Conservation (phyloP, 2,329 filamentous ascomycete genomes). For the Aspergillus fructus region DNA sequence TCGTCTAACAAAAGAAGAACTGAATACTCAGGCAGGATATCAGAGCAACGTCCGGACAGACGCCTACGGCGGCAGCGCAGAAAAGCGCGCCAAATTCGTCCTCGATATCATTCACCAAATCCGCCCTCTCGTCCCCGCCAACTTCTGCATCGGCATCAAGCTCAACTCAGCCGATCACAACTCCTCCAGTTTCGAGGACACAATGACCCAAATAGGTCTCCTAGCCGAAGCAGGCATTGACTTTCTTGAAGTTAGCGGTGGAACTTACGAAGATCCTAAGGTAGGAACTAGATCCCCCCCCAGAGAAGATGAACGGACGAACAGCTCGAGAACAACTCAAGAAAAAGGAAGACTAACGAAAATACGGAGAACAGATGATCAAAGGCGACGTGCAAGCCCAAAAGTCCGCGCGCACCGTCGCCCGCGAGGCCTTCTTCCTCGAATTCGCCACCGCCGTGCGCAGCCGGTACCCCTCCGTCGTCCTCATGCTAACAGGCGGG, state of each 20-base stretch:
- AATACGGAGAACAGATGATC: slow-evolving; percentile 34
- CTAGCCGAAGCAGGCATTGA: slow-evolving; percentile 51
- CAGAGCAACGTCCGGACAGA: slow-evolving; percentile 51
- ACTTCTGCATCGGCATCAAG: slow-evolving; percentile 51
- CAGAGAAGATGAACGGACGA: too few species aligned
- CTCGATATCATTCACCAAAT: slow-evolving; percentile 46
- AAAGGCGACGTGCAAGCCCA: slow-evolving; percentile 17
- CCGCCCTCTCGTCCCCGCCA: slow-evolving; percentile 41
- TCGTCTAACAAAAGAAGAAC: background rate
- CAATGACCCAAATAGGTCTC: slow-evolving; percentile 58
- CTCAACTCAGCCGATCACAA: slow-evolving; percentile 52
- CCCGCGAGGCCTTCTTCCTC: slow-evolving; percentile 67
- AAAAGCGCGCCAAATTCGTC: slow-evolving; percentile 48
- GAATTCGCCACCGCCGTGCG: slow-evolving; percentile 61
- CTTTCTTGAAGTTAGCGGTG: slow-evolving; percentile 68
- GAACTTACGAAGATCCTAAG: slow-evolving; percentile 56
- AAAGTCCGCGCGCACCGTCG: slow-evolving; percentile 47
- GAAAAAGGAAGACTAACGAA: too few species aligned
- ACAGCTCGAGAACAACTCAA: too few species aligned
- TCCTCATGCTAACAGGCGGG: slow-evolving; percentile 62
- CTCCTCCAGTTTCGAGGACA: slow-evolving; percentile 46
- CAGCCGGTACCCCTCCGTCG: slow-evolving; percentile 42
- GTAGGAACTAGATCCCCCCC: slow-evolving; percentile 27
- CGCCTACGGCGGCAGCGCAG: slow-evolving; percentile 47
- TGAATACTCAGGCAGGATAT: slow-evolving; percentile 4